Conservation (phyloP, 306 rosid genomes). For the Fagus sylvatica region DNA sequence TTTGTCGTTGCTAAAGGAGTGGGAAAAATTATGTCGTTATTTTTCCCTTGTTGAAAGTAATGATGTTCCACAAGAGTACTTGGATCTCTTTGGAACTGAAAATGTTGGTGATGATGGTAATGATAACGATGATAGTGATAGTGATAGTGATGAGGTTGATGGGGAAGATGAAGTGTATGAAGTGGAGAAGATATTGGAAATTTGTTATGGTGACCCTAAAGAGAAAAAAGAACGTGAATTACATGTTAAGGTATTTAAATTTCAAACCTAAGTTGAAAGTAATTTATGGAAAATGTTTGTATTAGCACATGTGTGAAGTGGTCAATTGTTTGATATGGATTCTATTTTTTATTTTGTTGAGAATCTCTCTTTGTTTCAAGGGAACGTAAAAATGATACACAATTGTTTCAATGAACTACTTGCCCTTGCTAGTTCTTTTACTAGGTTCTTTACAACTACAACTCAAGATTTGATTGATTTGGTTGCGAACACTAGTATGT, state of each 20-base stretch:
- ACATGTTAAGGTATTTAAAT: constrained; percentile 54
- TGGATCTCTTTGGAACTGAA: constrained; percentile 27
- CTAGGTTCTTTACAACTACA: no score
- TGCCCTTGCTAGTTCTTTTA: no score
- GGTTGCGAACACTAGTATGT: no score
- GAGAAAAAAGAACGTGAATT: constrained; percentile 34
- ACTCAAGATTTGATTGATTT: no score
- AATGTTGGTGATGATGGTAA: constrained; percentile 28
- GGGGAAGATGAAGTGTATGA: constrained; percentile 49
- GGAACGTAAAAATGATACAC: no score
- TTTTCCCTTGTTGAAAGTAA: constrained; percentile 39
- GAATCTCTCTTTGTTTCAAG: no score
- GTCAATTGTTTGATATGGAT: no score
- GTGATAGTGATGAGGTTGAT: constrained; percentile 15
- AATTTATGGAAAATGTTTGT: neutral
- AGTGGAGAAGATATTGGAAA: constrained; percentile 47
- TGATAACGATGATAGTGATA: constrained; percentile 4
- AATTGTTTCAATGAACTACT: no score
- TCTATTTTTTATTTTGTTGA: no score
- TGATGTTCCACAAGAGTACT: constrained; percentile 41
- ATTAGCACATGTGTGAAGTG: neutral
- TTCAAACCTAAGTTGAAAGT: neutral
- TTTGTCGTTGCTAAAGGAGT: constrained; percentile 53
- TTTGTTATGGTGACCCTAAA: constrained; percentile 65
- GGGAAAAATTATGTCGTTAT: constrained; percentile 60